Conservation (phyloP, 345 rosid species). For the Cochlearia excelsa region DNA sequence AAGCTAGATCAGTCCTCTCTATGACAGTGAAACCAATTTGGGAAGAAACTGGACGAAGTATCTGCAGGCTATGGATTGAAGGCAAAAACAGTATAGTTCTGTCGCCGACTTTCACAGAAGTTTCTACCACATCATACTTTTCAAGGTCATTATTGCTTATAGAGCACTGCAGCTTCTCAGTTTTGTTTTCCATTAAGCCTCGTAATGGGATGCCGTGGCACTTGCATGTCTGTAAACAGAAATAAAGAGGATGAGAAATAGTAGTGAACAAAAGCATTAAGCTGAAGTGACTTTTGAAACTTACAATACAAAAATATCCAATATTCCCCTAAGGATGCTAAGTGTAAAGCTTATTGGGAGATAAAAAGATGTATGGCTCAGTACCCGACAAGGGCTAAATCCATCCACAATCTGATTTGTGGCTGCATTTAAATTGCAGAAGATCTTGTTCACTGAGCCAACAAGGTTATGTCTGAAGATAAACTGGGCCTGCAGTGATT, state of each 20-base stretch:
- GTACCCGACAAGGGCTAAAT: slow-evolving; percentile 60
- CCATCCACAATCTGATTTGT: slow-evolving; percentile 54
- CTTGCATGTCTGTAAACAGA: slow-evolving; percentile 59
- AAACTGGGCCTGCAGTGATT: slow-evolving; percentile 59
- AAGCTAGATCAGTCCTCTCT: slow-evolving; percentile 61
- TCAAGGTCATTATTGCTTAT: slow-evolving; percentile 49
- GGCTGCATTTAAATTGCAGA: slow-evolving; percentile 58
- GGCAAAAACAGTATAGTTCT: slow-evolving; percentile 56
- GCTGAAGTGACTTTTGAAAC: slow-evolving; percentile 13
- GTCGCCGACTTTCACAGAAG: slow-evolving; percentile 67
- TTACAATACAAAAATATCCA: slow-evolving; percentile 6
- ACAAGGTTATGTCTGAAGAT: slow-evolving; percentile 51
- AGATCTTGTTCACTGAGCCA: slow-evolving; percentile 60
- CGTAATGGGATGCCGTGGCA: slow-evolving; percentile 61
- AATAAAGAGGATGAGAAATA: slow-evolving; percentile 21
- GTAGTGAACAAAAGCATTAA: slow-evolving; percentile 14
- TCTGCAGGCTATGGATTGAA: slow-evolving; percentile 44
- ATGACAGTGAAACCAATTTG: slow-evolving; percentile 57
- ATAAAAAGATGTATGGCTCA: slow-evolving; percentile 13
- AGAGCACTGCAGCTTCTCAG: slow-evolving; percentile 48
- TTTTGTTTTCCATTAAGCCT: slow-evolving; percentile 30
- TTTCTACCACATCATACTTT: slow-evolving; percentile 46
- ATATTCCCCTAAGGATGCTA: not conserved
- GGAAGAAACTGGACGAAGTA: slow-evolving; percentile 48
- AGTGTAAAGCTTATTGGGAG: slow-evolving; percentile 8